phyloP scores from a whole-genome alignment of 768 basidiomycete species.

The Termitomyces eurrhizus region DNA sequence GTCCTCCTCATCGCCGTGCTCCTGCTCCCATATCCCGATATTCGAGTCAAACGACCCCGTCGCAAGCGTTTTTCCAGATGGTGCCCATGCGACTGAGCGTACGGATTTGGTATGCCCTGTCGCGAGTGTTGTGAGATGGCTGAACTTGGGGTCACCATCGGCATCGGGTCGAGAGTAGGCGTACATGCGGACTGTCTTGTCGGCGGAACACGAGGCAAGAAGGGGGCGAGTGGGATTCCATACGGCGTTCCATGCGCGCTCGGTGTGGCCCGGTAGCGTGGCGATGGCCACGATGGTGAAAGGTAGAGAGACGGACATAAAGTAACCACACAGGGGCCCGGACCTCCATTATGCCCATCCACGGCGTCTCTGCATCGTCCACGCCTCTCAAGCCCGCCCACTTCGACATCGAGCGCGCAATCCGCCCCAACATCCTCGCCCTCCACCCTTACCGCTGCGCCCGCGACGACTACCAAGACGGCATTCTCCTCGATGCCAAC shows the following conservation, averaged over 20 bases:
- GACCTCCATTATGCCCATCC: constrained; percentile 50
- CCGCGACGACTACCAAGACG: constrained; percentile 89
- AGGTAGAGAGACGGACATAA: constrained; percentile 6
- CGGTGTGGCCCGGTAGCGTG: constrained; percentile 62
- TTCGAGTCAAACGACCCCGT: constrained; percentile 94
- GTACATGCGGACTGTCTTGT: constrained; percentile 88
- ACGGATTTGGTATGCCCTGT: constrained; percentile 91
- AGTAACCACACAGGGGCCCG: no score
- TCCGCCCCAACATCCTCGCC: constrained; percentile 91
- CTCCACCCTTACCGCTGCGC: constrained; percentile 94
- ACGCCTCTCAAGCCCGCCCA: constrained; percentile 60
- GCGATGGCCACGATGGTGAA: constrained; percentile 28
- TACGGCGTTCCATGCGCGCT: constrained; percentile 82
- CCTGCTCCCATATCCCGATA: constrained; percentile 87
- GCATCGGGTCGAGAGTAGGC: constrained; percentile 40
- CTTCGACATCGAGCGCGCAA: constrained; percentile 79
- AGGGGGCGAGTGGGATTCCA: constrained; percentile 85
- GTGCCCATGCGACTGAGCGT: constrained; percentile 83
- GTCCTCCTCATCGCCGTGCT: constrained; percentile 36
- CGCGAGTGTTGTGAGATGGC: constrained; percentile 59
- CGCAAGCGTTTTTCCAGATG: constrained; percentile 80
- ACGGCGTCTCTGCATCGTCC: constrained; percentile 47
- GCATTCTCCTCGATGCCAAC: constrained; percentile 95
- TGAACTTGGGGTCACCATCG: constrained; percentile 34
- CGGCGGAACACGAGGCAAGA: constrained; percentile 91